phyloP scores from a whole-genome alignment of 106 monocot genomes.

The Ottelia alismoides region DNA sequence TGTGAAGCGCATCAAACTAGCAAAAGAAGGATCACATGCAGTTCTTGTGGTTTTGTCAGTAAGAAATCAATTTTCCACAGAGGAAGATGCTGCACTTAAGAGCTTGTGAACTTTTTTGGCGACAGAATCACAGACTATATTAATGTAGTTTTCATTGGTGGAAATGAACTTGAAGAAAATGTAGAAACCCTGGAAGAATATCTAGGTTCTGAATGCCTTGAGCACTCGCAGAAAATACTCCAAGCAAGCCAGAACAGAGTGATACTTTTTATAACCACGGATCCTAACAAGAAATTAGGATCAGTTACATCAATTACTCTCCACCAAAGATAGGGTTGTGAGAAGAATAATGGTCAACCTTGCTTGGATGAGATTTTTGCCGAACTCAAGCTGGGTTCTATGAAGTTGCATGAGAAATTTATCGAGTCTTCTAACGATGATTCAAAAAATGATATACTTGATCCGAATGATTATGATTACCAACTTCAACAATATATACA shows the following conservation, averaged over 20 bases:
- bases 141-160: constrained; percentile 69
- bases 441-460: constrained; percentile 33
- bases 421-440: constrained; percentile 35
- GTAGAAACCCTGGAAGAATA: constrained; percentile 32
- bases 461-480: constrained; percentile 37
- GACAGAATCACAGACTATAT: constrained; percentile 67
- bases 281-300: constrained; percentile 20
- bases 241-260: constrained; percentile 53
- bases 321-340: constrained; percentile 38
- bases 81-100: constrained; percentile 56
- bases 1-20: constrained; percentile 68
- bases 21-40: constrained; percentile 92
- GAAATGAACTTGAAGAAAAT: constrained; percentile 45
- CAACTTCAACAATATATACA: constrained; percentile 42
- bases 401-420: constrained; percentile 23
- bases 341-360: constrained; percentile 46
- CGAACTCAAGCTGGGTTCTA: constrained; percentile 52
- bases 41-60: constrained; percentile 73
- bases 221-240: constrained; percentile 47
- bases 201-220: constrained; percentile 28
- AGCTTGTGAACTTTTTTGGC: constrained; percentile 56
- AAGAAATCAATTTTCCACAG: constrained; percentile 48
- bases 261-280: constrained; percentile 62
- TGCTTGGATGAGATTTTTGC: constrained; percentile 52
- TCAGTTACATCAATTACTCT: constrained; percentile 38